These are phyloP conservation scores for Russula brevipes DNA, from an alignment of 768 basidiomycete species.

Conservation along the genomic window DNA sequence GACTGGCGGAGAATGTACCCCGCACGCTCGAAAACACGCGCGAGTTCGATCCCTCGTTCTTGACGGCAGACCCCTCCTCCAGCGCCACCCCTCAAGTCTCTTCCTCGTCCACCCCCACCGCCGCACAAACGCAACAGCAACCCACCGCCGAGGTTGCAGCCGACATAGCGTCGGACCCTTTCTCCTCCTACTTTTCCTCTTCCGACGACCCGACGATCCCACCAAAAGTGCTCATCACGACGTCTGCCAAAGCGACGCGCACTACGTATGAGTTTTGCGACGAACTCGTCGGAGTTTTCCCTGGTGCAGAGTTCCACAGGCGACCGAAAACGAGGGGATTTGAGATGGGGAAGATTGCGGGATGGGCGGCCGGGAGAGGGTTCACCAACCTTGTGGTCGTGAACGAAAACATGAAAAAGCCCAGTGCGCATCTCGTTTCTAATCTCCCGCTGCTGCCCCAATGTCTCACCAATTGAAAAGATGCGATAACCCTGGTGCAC, in stretches of 20 bases:
- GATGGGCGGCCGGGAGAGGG: conserved; percentile 86
- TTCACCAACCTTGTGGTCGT: conserved; percentile 89
- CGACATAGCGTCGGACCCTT: conserved; percentile 71
- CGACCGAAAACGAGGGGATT: conserved; percentile 87
- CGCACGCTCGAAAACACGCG: conserved; percentile 91
- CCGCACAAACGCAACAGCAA: conserved; percentile 32
- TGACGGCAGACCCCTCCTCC: conserved; percentile 47
- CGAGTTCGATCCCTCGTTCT: conserved; percentile 69
- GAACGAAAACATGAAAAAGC: conserved; percentile 92
- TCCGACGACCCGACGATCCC: conserved; percentile 64
- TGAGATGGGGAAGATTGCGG: conserved; percentile 84
- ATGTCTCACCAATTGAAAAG: conserved; percentile 38
- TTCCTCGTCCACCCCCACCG: conserved; percentile 26
- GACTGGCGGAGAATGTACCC: conserved; percentile 79
- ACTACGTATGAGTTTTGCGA: conserved; percentile 90
- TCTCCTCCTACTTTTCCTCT: conserved; percentile 70
- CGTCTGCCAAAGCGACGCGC: conserved; percentile 83
- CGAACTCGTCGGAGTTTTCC: conserved; percentile 83
- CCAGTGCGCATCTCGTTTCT: conserved; percentile 44
- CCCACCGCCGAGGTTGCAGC: conserved; percentile 53
- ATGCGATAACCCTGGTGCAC: conserved; percentile 87
- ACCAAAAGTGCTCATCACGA: conserved; percentile 87
- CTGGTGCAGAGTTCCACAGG: conserved; percentile 84
- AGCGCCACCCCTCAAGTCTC: conserved; percentile 17
- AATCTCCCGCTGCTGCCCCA: conserved; percentile 12